A percentile compares a stretch with the other conserved stretches of the same genome.
Conservation (phyloP, 139 green algal genomes). For the Tetradesmus obliquus region DNA sequence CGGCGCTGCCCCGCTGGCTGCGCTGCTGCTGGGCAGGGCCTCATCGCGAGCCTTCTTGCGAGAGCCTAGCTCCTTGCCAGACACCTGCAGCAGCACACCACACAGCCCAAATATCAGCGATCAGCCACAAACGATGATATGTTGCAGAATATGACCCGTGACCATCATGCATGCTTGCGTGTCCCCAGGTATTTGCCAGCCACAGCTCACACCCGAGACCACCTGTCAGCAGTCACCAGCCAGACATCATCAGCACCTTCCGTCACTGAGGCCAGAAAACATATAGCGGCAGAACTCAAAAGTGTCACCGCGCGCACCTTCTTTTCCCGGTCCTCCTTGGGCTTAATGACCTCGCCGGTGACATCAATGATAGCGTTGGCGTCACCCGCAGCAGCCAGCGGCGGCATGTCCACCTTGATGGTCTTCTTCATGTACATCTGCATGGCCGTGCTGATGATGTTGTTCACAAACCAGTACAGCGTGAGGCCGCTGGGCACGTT, state of each 20-base stretch:
- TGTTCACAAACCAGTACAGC: conserved; percentile 99
- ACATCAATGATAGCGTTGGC: conserved; percentile 43
- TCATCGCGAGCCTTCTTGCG: conserved; percentile 51
- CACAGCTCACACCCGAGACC: too few species aligned
- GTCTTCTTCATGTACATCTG: conserved; percentile 75
- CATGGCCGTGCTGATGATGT: conserved; percentile 93
- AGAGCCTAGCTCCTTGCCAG: conserved; percentile 60
- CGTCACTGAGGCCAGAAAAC: too few species aligned
- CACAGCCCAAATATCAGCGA: background rate
- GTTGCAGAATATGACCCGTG: too few species aligned
- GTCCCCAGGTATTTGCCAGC: too few species aligned
- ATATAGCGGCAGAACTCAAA: too few species aligned
- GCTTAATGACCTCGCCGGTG: conserved; percentile 54
- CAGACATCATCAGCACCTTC: too few species aligned
- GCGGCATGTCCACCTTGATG: conserved; percentile 50
- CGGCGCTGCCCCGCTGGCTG: background rate
- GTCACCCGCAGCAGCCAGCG: background rate
- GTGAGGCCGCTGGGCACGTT: conserved; percentile 97
- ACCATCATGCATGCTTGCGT: too few species aligned
- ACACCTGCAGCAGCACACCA: conserved; percentile 50
- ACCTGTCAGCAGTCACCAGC: too few species aligned
- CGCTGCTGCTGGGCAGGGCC: conserved; percentile 7
- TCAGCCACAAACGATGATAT: too few species aligned
- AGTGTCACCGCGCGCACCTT: conserved; percentile 27
- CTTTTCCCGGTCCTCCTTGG: conserved; percentile 64